Conservation (phyloP, 495 filamentous ascomycete genomes). For the Aspergillus nanangensis region DNA sequence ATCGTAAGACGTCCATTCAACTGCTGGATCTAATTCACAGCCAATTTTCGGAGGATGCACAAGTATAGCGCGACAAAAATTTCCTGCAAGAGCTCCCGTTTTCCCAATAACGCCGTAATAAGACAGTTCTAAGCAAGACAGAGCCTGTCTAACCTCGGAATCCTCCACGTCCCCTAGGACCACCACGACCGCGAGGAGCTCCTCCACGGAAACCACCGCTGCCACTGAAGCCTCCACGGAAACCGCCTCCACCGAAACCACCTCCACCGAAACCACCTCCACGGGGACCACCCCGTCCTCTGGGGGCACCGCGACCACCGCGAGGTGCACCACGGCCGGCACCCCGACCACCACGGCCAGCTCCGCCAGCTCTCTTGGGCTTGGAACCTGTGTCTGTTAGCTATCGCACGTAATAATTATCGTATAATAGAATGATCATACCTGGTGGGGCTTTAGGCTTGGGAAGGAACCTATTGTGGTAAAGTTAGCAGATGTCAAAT, state of each 20-base stretch:
- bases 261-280: conserved; percentile 42
- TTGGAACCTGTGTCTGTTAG: too few relatives aligned
- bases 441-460: conserved; percentile 84
- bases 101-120: conserved; percentile 49
- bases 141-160: conserved; percentile 34
- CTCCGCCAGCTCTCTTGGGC: conserved; percentile 56
- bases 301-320: too few relatives aligned
- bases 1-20: conserved; percentile 13
- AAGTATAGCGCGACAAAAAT: conserved; percentile 34
- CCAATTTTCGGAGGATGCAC: conserved; percentile 35
- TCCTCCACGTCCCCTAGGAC: conserved; percentile 24
- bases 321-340: conserved; percentile 36
- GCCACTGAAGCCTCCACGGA: conserved; percentile 33
- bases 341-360: conserved; percentile 41
- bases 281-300: conserved; percentile 36
- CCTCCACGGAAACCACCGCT: conserved; percentile 35
- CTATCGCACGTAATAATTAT: conserved; percentile 7
- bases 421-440: conserved; percentile 32
- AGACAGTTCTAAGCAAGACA: conserved; percentile 36
- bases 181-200: conserved; percentile 24
- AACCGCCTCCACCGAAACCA: conserved; percentile 31
- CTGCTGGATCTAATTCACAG: conserved; percentile 37
- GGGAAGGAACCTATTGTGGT: conserved; percentile 67
- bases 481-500: conserved; percentile 2
- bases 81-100: conserved; percentile 45